phyloP scores from a whole-genome alignment of 2,329 filamentous ascomycete genomes.

The Cyphellophora europaea region DNA sequence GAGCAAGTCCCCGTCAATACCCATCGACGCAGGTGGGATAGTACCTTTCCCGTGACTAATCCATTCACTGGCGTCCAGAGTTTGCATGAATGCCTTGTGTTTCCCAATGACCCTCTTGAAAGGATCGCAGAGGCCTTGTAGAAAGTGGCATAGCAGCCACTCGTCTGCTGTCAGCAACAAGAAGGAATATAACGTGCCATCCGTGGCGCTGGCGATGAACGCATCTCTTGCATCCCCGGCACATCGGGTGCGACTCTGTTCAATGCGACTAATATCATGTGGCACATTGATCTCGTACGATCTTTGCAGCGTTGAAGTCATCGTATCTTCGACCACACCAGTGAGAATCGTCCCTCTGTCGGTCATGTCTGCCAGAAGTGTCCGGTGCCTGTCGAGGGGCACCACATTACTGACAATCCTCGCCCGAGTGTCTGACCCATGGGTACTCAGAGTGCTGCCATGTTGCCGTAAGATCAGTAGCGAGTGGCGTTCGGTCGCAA shows the following conservation, averaged over 20 bases:
- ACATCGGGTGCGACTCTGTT: too few species aligned
- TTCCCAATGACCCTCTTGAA: constrained; percentile 22
- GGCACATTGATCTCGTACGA: constrained; percentile 5
- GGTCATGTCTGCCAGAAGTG: constrained; percentile 1
- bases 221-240: too few species aligned
- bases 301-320: background rate
- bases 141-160: constrained; percentile 60
- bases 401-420: constrained; percentile 11
- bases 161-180: constrained; percentile 52
- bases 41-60: too few species aligned
- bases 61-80: background rate
- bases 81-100: background rate
- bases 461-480: constrained; percentile 29
- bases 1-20: constrained; percentile 4
- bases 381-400: constrained; percentile 3
- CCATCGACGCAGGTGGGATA: background rate
- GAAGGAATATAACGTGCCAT: constrained; percentile 63
- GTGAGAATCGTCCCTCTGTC: constrained; percentile 3
- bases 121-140: constrained; percentile 58
- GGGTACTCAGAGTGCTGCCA: constrained; percentile 24
- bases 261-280: constrained; percentile 10
- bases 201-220: constrained; percentile 54
- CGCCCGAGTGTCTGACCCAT: constrained; percentile 23
- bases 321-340: constrained; percentile 2
- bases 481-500: constrained; percentile 47